These are phyloP conservation scores for Eimeria acervulina DNA, from an alignment of 169 alveolate species.

Conservation along the genomic window DNA sequence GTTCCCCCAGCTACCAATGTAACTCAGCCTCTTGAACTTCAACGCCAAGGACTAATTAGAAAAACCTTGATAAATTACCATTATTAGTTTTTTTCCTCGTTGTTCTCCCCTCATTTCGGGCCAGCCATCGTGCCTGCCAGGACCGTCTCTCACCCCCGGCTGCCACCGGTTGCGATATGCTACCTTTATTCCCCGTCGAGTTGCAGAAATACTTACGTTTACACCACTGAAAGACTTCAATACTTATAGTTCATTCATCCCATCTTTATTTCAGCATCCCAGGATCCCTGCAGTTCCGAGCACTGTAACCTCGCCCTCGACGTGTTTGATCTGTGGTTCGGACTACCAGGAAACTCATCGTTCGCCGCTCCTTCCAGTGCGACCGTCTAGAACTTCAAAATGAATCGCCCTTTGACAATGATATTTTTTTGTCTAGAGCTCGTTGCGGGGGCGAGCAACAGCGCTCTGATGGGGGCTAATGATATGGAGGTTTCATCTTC, in stretches of 20 bases:
- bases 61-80: not conserved
- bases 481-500: not conserved
- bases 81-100: too few species aligned
- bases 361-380: not conserved
- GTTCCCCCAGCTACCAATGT: not conserved
- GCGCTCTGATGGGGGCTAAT: not conserved
- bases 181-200: too few species aligned
- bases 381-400: not conserved
- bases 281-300: too few species aligned
- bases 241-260: too few species aligned
- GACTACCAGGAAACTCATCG: not conserved
- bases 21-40: not conserved
- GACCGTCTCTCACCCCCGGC: not conserved
- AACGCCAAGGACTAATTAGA: too few species aligned
- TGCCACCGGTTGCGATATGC: too few species aligned
- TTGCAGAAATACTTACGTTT: too few species aligned
- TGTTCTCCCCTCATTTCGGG: not conserved
- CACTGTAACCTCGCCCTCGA: too few species aligned
- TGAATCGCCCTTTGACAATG: not conserved
- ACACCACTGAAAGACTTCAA: too few species aligned
- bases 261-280: too few species aligned
- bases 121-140: not conserved
- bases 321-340: not conserved
- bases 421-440: not conserved
- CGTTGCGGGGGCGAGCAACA: not conserved